Evolutionary conservation across 805 yeast genomes (phyloP).

Genomic region (Cyberlindnera xylosilytica): DNA sequence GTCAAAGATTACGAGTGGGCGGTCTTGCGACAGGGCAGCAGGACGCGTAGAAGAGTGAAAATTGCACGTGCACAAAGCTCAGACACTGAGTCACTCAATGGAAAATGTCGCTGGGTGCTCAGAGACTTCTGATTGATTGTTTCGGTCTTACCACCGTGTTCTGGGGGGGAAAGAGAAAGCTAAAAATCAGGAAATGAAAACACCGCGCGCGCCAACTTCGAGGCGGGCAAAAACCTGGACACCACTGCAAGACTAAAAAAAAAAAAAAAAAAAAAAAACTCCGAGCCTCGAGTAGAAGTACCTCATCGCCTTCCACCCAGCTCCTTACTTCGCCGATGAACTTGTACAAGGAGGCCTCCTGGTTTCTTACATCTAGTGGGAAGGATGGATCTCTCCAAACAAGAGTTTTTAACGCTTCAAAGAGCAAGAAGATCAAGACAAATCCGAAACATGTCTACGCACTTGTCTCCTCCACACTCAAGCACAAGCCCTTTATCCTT

Average conservation of each 20-base stretch:
- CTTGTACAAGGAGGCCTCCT: constrained; percentile 37
- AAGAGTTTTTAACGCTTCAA: constrained; percentile 49
- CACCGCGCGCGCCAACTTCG: constrained; percentile 7
- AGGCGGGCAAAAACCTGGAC: too few species aligned
- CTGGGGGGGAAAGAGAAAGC: background rate
- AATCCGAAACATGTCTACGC: constrained; percentile 89
- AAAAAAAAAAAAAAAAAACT: background rate
- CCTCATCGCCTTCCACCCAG: too few species aligned
- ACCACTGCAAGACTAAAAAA: too few species aligned
- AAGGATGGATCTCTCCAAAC: constrained; percentile 54
- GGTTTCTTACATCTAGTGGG: constrained; percentile 29
- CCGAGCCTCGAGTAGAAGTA: too few species aligned
- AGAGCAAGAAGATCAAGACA: constrained; percentile 44
- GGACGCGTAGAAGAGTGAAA: too few species aligned
- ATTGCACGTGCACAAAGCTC: too few species aligned
- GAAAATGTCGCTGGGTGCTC: too few species aligned
- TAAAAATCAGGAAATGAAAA: constrained; percentile 7
- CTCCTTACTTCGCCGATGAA: too few species aligned
- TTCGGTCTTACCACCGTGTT: background rate
- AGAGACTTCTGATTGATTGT: too few species aligned
- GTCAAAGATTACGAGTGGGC: too few species aligned
- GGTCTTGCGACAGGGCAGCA: too few species aligned
- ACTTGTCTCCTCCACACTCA: constrained; percentile 71
- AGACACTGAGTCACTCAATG: too few species aligned
- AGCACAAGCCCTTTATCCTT: constrained; percentile 61